Evolutionary conservation across 306 rosid species (phyloP), one percentile per base, ranked within the genome.

Genomic region (Cucumis melo): DNA sequence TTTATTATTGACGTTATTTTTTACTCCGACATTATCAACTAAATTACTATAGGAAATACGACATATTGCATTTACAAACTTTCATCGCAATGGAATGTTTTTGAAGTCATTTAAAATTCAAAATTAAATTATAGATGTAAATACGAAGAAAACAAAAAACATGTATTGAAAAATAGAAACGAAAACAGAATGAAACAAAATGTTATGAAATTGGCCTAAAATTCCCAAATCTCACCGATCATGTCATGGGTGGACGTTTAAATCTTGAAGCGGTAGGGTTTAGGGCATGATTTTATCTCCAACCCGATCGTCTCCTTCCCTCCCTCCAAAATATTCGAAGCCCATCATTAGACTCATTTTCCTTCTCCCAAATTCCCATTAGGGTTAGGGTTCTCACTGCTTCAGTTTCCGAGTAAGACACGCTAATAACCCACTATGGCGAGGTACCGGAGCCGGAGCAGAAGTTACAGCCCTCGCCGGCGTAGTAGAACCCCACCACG

Each of bases 381-480:
- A 81, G 85, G 85, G 85, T 78, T 67, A 20, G 16, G 38, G 27
- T 57, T 71, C 16, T 3, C 8, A 5, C 3, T 6, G n/a, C 48
- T 11, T 67, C 50, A 34, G 8, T 0, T 57, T 57, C 42, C 59
- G 21, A 15, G 24, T 8, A 17, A 65, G 55, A 56, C 59, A 3
- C 56, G 61, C n/a, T 8, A 10, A 13, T 17, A 59, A 23, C 73
- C 34, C 15, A 34, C 50, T 42, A 94, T 94, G 99, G 86, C 82
- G 20, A 89, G 93, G 78, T 82, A 92, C 74, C 85, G 94, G 66
- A 94, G 98, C 89, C 92, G 95, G 54, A 94, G 99, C 88, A 79
- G 95, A 81, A 94, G 97, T 80, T 83, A 80, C 81, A 94, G 96
- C 86, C 99, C 96, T 80, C 93, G 96, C 12, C 90, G 96, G n/a